Percentiles rank a stretch among this genome's conserved stretches.
phyloP scores from a whole-genome alignment of 176 grass and related monocot genomes.

The Otatea glauca region DNA sequence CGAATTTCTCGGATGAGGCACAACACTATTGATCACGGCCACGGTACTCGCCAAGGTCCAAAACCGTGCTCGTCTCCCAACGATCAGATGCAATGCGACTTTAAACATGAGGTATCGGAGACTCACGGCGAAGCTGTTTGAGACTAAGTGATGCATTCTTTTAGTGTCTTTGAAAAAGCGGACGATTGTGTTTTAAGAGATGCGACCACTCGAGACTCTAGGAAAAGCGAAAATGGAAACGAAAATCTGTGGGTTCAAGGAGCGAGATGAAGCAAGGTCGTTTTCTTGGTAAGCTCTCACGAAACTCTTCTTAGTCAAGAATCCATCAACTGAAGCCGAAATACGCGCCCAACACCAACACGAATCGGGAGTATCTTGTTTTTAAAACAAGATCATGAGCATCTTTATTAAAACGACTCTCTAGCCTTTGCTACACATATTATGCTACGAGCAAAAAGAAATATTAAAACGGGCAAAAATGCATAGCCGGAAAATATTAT shows the following conservation, averaged over 20 bases:
- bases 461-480: background rate
- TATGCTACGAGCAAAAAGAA: background rate
- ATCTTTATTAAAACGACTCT: too few species aligned
- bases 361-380: too few species aligned
- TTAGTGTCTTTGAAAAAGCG: background rate
- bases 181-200: background rate
- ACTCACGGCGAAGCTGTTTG: background rate
- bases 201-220: background rate
- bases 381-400: too few species aligned
- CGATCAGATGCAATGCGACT: too few species aligned
- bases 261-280: background rate
- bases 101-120: too few species aligned
- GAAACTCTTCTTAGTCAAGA: background rate
- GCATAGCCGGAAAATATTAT: background rate
- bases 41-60: too few species aligned
- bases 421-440: too few species aligned
- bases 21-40: too few species aligned
- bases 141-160: background rate
- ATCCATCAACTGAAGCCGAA: conserved; percentile 1
- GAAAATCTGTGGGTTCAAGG: background rate
- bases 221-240: background rate
- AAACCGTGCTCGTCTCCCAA: too few species aligned
- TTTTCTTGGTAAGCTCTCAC: background rate
- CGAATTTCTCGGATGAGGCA: too few species aligned
- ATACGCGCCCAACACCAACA: conserved; percentile 15